phyloP scores from a whole-genome alignment of 352 stramenopile species.

The Phytophthora crassamura region DNA sequence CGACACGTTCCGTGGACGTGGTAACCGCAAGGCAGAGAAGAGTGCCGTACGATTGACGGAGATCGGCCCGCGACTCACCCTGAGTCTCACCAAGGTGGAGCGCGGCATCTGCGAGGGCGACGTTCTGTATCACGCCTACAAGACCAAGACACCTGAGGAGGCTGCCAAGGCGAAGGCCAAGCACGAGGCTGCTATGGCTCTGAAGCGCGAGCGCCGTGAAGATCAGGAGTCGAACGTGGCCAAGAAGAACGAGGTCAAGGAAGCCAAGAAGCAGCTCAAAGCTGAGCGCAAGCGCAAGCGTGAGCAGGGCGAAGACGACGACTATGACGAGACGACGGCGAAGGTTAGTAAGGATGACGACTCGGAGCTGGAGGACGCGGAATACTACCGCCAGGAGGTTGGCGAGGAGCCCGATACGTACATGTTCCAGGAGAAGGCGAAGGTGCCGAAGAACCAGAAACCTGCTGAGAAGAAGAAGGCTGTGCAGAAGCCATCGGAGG shows the following conservation, averaged over 20 bases:
- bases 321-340: constrained; percentile 48
- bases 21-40: constrained; percentile 94
- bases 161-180: constrained; percentile 83
- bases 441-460: constrained; percentile 47
- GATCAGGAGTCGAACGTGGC: constrained; percentile 91
- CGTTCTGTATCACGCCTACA: constrained; percentile 97
- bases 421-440: constrained; percentile 73
- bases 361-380: constrained; percentile 74
- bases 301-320: constrained; percentile 55
- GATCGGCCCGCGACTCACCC: constrained; percentile 94
- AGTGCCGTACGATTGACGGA: constrained; percentile 95
- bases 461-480: constrained; percentile 17
- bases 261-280: constrained; percentile 82
- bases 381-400: constrained; percentile 87
- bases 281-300: constrained; percentile 67
- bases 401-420: constrained; percentile 82
- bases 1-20: constrained; percentile 91
- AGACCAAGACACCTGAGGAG: constrained; percentile 87
- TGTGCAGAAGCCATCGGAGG: constrained; percentile 61
- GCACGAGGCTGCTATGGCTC: constrained; percentile 63
- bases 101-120: constrained; percentile 95
- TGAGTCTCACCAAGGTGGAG: constrained; percentile 98
- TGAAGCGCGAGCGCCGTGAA: constrained; percentile 88
- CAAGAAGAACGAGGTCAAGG: constrained; percentile 85
- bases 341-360: constrained; percentile 50